phyloP scores from a whole-genome alignment of 305 asterid species.

The Ajuga reptans region DNA sequence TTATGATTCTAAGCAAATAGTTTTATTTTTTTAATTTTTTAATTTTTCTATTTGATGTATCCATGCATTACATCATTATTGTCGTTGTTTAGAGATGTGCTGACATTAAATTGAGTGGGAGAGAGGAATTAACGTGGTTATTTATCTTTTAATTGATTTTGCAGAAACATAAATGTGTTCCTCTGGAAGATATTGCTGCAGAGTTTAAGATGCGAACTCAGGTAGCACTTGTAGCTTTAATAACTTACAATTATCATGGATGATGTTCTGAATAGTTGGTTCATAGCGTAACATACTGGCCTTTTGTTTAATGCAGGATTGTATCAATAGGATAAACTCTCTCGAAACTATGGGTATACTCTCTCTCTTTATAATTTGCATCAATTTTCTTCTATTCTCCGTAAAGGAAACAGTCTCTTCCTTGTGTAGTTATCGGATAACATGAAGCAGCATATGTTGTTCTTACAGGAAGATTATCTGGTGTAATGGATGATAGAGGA shows the following conservation, averaged over 20 bases:
- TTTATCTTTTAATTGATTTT: constrained; percentile 25
- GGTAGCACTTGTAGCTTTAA: constrained; percentile 33
- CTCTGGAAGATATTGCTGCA: constrained; percentile 95
- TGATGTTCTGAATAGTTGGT: neutral
- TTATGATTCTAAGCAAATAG: constrained; percentile 3
- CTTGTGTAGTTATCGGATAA: neutral
- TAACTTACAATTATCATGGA: neutral
- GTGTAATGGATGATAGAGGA: constrained; percentile 98
- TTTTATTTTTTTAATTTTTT: neutral
- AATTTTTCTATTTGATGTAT: neutral
- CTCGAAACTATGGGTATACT: constrained; percentile 80
- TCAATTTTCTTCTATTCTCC: neutral
- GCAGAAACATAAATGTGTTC: constrained; percentile 92
- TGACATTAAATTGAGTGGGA: neutral
- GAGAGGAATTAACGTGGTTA: neutral
- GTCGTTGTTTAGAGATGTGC: neutral
- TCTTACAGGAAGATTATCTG: constrained; percentile 74
- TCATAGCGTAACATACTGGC: neutral
- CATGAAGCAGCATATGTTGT: neutral
- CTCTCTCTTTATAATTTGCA: constrained; percentile 5
- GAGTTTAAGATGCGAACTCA: constrained; percentile 94
- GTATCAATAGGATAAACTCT: constrained; percentile 74
- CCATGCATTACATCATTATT: neutral
- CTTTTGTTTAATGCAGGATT: constrained; percentile 56
- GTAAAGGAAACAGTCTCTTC: neutral